These are phyloP conservation scores for Miamiensis avidus DNA, from an alignment of 169 alveolate species.

Conservation along the genomic window DNA sequence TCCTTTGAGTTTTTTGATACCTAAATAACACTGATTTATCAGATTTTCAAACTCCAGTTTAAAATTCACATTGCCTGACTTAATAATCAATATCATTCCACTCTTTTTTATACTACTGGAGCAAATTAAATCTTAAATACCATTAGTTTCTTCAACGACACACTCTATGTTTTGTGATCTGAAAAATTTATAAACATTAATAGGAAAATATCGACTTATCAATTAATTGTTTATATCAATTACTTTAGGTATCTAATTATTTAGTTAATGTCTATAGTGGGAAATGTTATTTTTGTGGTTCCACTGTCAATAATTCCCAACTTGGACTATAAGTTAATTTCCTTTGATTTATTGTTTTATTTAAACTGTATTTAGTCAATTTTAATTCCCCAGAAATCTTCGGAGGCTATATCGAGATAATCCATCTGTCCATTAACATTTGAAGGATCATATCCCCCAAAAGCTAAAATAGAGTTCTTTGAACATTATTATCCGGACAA, in stretches of 20 bases:
- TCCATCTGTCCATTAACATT: not conserved
- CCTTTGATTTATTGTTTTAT: not conserved
- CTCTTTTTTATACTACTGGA: too few relatives aligned
- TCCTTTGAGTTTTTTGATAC: not conserved
- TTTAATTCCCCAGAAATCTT: constrained; percentile 15
- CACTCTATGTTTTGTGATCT: not conserved
- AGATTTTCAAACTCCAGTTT: not conserved
- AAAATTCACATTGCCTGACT: not conserved
- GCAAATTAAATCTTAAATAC: not conserved
- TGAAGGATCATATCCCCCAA: constrained; percentile 16
- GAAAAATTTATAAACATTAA: too few relatives aligned
- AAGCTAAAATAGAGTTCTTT: not conserved
- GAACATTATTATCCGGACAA: constrained; percentile 4
- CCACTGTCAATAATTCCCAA: constrained; percentile 20
- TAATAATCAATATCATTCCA: not conserved
- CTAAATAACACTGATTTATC: not conserved
- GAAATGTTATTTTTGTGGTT: constrained; percentile 16
- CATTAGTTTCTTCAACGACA: not conserved
- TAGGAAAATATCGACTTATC: too few relatives aligned
- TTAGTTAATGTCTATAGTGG: constrained; percentile 1
- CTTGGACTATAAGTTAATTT: not conserved
- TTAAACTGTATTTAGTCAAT: not conserved
- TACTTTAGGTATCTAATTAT: not conserved
- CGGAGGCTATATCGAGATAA: not conserved
- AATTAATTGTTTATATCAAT: too few relatives aligned